Base-by-base conservation (phyloP, 1,139 yeast genomes). In the Blastobotrys ciferrii region DNA sequence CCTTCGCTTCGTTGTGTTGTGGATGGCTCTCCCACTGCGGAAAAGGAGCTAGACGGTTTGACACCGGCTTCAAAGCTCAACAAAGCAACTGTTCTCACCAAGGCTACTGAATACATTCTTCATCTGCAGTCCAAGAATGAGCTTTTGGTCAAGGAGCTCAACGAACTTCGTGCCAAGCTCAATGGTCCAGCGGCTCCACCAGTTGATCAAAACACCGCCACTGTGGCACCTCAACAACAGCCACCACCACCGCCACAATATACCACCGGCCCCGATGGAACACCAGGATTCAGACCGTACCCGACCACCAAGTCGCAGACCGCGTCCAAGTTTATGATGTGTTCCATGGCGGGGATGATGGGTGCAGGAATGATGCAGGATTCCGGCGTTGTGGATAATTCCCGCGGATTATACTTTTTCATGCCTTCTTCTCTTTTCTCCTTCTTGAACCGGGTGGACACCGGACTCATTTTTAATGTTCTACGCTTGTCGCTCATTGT, bases 21-120 rank as follows among this genome's bases (percentile, higher is more conserved):
- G 6, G 69, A 63, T 11, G 45, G 45, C 17, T 23, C 33, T 9
- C 28, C 37, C 17, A 6, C 23, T 15, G 25, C 37, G 3, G 68
- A 67, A 19, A 72, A 67, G 39, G 73, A 83, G 54, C 71, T 89
- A 54, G 96, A 88, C 59, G 96, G 96, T 1, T 74, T 89, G 50
- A 77, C 83, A n/a, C 96, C 96, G 0, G 95, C 96, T 2, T 73
- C 80, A 47, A 88, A 87, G 63, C 74, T 89, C 57, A 89, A 88
- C 69, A 91, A 91, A 66, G 97, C 96, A 5, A 84, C 88, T 45
- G 89, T 91, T 25, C 74, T 91, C 55, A 78, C 88, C 45, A 87
- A 89, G 64, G 96, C 97, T 3, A 86, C 94, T 1, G 97, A 89
- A 66, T 91, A 89, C 62, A 89, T 91, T 59, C 76, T 78, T 58